These are phyloP conservation scores for Lolium rigidum DNA, from an alignment of 176 grass and related monocot species.

Conservation along the genomic window DNA sequence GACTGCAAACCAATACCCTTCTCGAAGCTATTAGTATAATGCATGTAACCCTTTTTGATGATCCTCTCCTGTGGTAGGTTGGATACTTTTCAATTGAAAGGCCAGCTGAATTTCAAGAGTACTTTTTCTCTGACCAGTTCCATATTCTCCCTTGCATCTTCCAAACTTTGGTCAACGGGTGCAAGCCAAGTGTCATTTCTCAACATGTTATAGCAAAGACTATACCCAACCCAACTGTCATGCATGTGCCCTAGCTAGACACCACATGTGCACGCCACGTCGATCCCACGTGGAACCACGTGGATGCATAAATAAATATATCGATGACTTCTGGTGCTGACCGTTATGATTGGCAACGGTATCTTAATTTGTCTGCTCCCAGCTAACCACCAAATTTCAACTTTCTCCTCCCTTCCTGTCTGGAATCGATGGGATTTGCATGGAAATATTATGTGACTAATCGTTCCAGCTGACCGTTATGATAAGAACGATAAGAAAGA, in stretches of 20 bases:
- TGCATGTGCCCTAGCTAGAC: not conserved
- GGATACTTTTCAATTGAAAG: not conserved
- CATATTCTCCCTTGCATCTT: not conserved
- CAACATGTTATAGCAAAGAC: not conserved
- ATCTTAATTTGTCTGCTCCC: not conserved
- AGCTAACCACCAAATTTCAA: not conserved
- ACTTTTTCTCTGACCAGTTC: not conserved
- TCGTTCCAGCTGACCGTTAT: no score
- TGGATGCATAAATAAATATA: not conserved
- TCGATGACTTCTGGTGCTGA: not conserved
- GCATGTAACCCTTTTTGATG: not conserved
- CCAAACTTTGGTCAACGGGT: not conserved
- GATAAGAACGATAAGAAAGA: no score
- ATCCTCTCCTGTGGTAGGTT: not conserved
- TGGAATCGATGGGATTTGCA: not conserved
- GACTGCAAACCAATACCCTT: not conserved
- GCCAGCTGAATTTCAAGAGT: not conserved
- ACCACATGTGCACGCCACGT: conserved; percentile 21
- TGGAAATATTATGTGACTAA: not conserved
- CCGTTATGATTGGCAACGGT: not conserved
- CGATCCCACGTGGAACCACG: conserved; percentile 30
- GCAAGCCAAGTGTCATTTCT: not conserved
- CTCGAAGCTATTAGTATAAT: not conserved
- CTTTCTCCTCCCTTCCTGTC: not conserved
- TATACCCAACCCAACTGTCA: not conserved